phyloP scores from a whole-genome alignment of 352 stramenopile species.

The Phytophthora tubulina region DNA sequence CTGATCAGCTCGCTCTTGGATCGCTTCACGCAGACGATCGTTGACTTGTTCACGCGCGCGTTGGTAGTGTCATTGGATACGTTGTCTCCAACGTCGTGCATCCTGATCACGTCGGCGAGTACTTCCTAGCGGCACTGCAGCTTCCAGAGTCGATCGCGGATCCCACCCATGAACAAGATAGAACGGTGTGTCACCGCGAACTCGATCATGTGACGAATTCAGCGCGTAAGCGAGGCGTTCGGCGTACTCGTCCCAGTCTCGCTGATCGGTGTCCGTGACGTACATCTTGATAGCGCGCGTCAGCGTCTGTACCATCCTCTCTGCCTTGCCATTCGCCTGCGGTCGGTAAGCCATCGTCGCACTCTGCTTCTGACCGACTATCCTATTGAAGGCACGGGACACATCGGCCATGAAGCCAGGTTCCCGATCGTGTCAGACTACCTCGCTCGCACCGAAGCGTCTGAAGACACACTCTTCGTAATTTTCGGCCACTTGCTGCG shows the following conservation, averaged over 20 bases:
- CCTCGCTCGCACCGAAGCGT: slow-evolving; percentile 21
- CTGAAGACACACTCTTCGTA: slow-evolving; percentile 18
- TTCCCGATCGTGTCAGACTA: slow-evolving; percentile 11
- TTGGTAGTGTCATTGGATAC: slow-evolving; percentile 8
- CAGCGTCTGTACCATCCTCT: too few relatives aligned
- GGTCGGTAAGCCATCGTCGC: too few relatives aligned
- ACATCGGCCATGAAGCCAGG: slow-evolving; percentile 18
- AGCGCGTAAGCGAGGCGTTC: too few relatives aligned
- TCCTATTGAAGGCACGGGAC: slow-evolving; percentile 5
- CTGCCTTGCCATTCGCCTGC: too few relatives aligned
- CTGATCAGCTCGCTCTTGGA: not conserved
- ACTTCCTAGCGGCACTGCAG: not conserved
- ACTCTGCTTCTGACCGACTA: not conserved
- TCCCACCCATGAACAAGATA: slow-evolving; percentile 14
- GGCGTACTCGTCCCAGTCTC: too few relatives aligned
- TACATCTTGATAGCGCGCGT: too few relatives aligned
- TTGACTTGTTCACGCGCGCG: not conserved
- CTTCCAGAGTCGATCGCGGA: slow-evolving; percentile 25
- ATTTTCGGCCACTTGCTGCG: slow-evolving; percentile 7
- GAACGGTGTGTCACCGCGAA: slow-evolving; percentile 11
- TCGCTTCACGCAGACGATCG: not conserved
- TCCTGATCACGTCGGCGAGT: not conserved
- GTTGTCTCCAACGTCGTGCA: too few relatives aligned
- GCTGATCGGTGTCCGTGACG: too few relatives aligned
- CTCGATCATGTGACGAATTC: not conserved